These are phyloP conservation scores for Wallacemonas sp. DNA, from an alignment of 208 protist species.

Conservation along the genomic window DNA sequence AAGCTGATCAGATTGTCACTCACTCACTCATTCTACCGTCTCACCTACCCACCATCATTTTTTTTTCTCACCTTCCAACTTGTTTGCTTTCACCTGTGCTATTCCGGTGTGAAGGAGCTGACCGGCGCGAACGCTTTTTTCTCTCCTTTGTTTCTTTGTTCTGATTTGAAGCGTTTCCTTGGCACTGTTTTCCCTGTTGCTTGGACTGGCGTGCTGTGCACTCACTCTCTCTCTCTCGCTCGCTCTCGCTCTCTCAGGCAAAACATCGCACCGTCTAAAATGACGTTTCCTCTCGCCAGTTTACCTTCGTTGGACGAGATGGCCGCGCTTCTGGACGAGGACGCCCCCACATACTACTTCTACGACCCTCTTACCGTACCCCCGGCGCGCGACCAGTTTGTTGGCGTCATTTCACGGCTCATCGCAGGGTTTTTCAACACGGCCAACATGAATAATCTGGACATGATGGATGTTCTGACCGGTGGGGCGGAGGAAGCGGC, in stretches of 20 bases:
- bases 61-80: not conserved
- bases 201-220: too few relatives aligned
- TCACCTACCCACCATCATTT: too few relatives aligned
- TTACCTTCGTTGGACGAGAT: conserved; percentile 6
- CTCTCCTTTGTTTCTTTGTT: conserved; percentile 10
- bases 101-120: not conserved
- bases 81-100: not conserved
- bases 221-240: not conserved
- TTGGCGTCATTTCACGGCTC: conserved; percentile 59
- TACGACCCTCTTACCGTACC: conserved; percentile 46
- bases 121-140: not conserved
- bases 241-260: not conserved
- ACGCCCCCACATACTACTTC: conserved; percentile 39
- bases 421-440: conserved; percentile 47
- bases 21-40: too few relatives aligned
- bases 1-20: too few relatives aligned
- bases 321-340: conserved; percentile 5
- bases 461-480: conserved; percentile 60
- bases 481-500: conserved; percentile 44
- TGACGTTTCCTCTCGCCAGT: not conserved
- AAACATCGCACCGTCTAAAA: not conserved
- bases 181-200: too few relatives aligned
- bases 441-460: conserved; percentile 29
- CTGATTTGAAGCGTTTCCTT: not conserved
- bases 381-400: conserved; percentile 57